Conservation (phyloP, 441 rosid species). For the Manihot esculenta region DNA sequence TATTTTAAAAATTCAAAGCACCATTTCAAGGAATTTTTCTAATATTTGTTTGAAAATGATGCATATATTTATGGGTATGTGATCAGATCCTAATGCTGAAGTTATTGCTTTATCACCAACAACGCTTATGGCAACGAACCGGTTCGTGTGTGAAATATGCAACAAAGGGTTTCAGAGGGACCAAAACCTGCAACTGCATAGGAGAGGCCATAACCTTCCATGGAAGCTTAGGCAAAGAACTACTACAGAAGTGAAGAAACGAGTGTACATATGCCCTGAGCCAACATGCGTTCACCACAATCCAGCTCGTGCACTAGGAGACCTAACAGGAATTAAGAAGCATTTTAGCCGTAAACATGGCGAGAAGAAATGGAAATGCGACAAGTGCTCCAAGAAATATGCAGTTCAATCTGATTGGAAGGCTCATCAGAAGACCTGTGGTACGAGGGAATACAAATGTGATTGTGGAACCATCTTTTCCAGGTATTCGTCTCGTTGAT, state of each 20-base stretch:
- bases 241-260: constrained; percentile 39
- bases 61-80: not conserved
- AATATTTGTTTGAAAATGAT: not conserved
- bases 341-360: constrained; percentile 52
- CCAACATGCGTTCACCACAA: constrained; percentile 48
- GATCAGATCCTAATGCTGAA: constrained; percentile 49
- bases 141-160: constrained; percentile 49
- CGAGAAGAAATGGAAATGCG: constrained; percentile 55
- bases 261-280: constrained; percentile 54
- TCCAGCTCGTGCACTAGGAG: constrained; percentile 50
- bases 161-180: constrained; percentile 38
- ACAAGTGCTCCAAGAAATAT: constrained; percentile 43
- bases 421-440: constrained; percentile 56
- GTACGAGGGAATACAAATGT: constrained; percentile 50
- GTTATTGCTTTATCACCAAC: constrained; percentile 50
- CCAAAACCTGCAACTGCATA: constrained; percentile 43
- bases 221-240: constrained; percentile 52
- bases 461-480: constrained; percentile 59
- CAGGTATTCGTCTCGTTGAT: constrained; percentile 38
- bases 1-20: not conserved
- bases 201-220: constrained; percentile 46
- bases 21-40: not conserved
- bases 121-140: constrained; percentile 51
- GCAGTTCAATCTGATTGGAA: constrained; percentile 63
- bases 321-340: constrained; percentile 53